Evolutionary conservation across 2,329 filamentous ascomycete species (phyloP).

Genomic region (Epichloe sibirici): DNA sequence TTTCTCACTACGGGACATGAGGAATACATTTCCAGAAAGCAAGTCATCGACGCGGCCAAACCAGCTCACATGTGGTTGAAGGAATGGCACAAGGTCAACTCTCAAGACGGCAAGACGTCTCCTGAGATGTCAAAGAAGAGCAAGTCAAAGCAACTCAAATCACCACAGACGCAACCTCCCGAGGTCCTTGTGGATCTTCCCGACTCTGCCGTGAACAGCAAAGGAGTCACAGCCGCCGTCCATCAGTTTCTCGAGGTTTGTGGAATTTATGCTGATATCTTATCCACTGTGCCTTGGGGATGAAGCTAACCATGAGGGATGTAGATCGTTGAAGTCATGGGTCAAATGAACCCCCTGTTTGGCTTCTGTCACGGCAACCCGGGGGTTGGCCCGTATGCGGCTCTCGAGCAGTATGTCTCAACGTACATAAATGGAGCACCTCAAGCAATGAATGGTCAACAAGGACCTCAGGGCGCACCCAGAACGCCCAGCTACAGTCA

Average conservation of each 20-base stretch:
- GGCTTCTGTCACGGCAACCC: constrained; percentile 43
- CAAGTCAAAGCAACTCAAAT: constrained; percentile 47
- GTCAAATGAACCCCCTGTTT: constrained; percentile 54
- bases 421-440: constrained; percentile 30
- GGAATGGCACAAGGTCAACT: constrained; percentile 50
- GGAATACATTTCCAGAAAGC: constrained; percentile 67
- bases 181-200: constrained; percentile 46
- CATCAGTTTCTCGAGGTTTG: constrained; percentile 53
- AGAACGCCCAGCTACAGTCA: constrained; percentile 44
- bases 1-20: constrained; percentile 66
- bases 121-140: constrained; percentile 58
- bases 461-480: constrained; percentile 31
- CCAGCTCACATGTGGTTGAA: constrained; percentile 53
- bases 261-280: background rate
- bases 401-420: constrained; percentile 48
- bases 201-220: constrained; percentile 43
- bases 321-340: constrained; percentile 53
- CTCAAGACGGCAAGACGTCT: constrained; percentile 43
- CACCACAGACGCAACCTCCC: constrained; percentile 44
- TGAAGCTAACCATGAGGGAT: constrained; percentile 9
- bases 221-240: constrained; percentile 48
- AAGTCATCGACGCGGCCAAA: constrained; percentile 48
- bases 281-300: constrained; percentile 6
- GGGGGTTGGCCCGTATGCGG: constrained; percentile 41
- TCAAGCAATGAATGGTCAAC: constrained; percentile 35